Conservation (phyloP, 805 yeast genomes). For the Metschnikowia aberdeeniae region DNA sequence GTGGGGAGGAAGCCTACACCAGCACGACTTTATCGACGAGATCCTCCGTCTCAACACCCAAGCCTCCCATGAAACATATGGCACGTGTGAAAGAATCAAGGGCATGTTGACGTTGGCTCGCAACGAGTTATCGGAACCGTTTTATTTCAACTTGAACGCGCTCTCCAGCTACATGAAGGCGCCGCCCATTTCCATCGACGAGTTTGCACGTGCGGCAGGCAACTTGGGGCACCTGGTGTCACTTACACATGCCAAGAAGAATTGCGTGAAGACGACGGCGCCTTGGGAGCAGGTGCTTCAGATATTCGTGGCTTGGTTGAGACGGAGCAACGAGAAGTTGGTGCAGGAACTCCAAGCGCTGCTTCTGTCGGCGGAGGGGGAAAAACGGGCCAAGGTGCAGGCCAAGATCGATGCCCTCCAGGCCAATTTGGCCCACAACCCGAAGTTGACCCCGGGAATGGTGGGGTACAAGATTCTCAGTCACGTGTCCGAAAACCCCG, state of each 20-base stretch:
- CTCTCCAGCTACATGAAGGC: conserved; percentile 72
- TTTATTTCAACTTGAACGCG: conserved; percentile 79
- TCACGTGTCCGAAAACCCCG: conserved; percentile 32
- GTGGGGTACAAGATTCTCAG: conserved; percentile 57
- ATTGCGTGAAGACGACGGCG: conserved; percentile 86
- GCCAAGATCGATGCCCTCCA: conserved; percentile 22
- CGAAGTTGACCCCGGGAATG: conserved; percentile 37
- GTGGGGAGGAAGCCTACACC: conserved; percentile 86
- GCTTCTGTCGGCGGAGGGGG: conserved; percentile 11
- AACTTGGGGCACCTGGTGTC: conserved; percentile 80
- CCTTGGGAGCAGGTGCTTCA: conserved; percentile 79
- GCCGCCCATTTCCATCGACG: conserved; percentile 76
- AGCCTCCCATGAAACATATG: conserved; percentile 56
- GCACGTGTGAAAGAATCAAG: conserved; percentile 77
- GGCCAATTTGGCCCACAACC: conserved; percentile 31
- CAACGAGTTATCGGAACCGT: conserved; percentile 64
- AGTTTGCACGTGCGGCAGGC: conserved; percentile 74
- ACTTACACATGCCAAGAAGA: conserved; percentile 83
- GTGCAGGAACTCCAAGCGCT: conserved; percentile 19
- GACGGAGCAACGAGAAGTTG: conserved; percentile 26
- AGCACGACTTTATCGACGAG: conserved; percentile 58
- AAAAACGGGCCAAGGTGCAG: conserved; percentile 11
- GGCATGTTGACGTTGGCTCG: conserved; percentile 89
- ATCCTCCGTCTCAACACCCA: conserved; percentile 53
- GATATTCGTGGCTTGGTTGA: conserved; percentile 59